phyloP scores from a whole-genome alignment of 805 yeast genomes.

The Candida rishiriensis region DNA sequence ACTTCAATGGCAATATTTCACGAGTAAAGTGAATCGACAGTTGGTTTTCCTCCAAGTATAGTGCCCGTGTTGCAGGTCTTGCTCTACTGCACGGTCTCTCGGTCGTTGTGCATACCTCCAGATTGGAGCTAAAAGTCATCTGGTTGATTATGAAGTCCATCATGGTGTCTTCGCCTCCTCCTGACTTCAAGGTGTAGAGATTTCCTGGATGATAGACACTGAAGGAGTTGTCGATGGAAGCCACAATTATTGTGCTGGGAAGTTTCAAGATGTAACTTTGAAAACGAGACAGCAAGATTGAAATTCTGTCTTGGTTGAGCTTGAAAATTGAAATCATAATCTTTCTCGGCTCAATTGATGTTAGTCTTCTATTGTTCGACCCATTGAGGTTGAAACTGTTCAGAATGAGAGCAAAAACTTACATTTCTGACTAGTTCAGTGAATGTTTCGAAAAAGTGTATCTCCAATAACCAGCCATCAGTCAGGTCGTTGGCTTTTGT shows the following conservation, averaged over 20 bases:
- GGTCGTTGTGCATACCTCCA: too few species aligned
- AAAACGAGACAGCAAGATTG: constrained; percentile 3
- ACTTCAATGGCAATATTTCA: not conserved
- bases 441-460: too few species aligned
- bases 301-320: not conserved
- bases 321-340: not conserved
- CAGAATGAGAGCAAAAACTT: too few species aligned
- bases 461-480: too few species aligned
- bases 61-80: too few species aligned
- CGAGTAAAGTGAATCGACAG: not conserved
- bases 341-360: not conserved
- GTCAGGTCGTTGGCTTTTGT: too few species aligned
- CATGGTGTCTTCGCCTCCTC: not conserved
- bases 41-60: not conserved
- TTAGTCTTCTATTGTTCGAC: too few species aligned
- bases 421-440: too few species aligned
- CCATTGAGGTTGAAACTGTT: too few species aligned
- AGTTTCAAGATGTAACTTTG: constrained; percentile 3
- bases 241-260: not conserved
- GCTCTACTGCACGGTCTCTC: too few species aligned
- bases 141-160: not conserved
- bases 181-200: not conserved
- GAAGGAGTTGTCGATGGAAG: not conserved
- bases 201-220: not conserved
- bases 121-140: too few species aligned